Conservation (phyloP, 768 basidiomycete genomes). For the Strobilomyces dryophilus region DNA sequence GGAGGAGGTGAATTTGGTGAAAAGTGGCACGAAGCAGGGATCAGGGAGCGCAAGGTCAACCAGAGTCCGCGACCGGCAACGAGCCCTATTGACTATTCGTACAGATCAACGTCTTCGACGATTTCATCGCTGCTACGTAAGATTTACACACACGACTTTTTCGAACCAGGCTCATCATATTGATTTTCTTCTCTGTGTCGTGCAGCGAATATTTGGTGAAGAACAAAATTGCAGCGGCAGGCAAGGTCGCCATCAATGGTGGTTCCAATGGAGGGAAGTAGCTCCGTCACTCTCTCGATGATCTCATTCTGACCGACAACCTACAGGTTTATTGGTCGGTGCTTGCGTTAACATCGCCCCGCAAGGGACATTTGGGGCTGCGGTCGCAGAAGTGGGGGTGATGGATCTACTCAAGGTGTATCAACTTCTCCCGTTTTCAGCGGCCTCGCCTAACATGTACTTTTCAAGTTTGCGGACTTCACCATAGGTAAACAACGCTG, state of each 20-base stretch:
- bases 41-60: conserved; percentile 61
- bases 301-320: neutral
- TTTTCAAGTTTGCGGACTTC: conserved; percentile 60
- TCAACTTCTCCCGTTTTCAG: neutral
- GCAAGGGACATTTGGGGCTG: conserved; percentile 72
- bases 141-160: conserved; percentile 17
- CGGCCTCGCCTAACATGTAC: neutral
- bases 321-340: conserved; percentile 68
- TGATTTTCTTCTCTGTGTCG: neutral
- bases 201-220: conserved; percentile 66
- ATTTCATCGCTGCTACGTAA: conserved; percentile 80
- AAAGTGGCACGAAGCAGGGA: conserved; percentile 77
- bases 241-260: conserved; percentile 75
- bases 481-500: conserved; percentile 53
- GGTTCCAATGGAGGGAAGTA: conserved; percentile 73
- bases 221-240: conserved; percentile 61
- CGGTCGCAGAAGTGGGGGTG: conserved; percentile 78
- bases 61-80: neutral
- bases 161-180: neutral
- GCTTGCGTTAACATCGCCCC: conserved; percentile 81
- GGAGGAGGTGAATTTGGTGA: conserved; percentile 81
- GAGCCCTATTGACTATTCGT: conserved; percentile 1
- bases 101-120: conserved; percentile 72
- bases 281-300: neutral
- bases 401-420: conserved; percentile 71